These are phyloP conservation scores for Diaporthe aspalathi DNA, from an alignment of 2,329 filamentous ascomycete species.

Conservation along the genomic window DNA sequence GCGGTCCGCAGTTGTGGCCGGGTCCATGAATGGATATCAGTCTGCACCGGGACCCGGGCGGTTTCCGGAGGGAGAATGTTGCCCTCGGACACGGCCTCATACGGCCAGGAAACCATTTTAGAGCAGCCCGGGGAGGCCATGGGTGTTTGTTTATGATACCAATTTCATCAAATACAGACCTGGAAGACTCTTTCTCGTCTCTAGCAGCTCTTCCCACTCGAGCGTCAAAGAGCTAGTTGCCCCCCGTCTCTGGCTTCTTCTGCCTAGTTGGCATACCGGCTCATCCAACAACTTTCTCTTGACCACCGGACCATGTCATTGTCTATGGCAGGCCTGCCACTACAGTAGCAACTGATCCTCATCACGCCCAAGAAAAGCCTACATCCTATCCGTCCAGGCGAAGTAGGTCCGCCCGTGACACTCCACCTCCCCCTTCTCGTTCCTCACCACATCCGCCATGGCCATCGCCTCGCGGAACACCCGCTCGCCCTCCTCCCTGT, in stretches of 20 bases:
- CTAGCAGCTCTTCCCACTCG: background rate
- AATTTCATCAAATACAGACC: background rate
- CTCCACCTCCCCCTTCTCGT: conserved; percentile 71
- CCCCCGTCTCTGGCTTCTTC: background rate
- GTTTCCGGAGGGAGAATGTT: background rate
- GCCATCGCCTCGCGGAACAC: conserved; percentile 66
- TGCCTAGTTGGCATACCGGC: background rate
- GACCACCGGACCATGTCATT: background rate
- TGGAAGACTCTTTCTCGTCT: background rate
- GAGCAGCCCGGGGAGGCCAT: background rate
- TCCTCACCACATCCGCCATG: conserved; percentile 64
- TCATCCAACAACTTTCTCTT: no score
- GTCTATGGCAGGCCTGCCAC: no score
- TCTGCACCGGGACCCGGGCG: background rate
- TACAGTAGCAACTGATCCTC: background rate
- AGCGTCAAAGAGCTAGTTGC: background rate
- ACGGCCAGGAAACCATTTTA: background rate
- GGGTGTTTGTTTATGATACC: background rate
- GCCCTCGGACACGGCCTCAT: no score
- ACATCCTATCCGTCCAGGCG: conserved; percentile 68
- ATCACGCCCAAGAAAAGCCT: conserved; percentile 35
- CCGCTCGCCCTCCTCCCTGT: conserved; percentile 59
- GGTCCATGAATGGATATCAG: no score
- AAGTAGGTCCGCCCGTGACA: conserved; percentile 73
- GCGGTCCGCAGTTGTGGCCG: background rate